Base-by-base conservation (phyloP, 805 yeast genomes). In the Lachancea mirantina region DNA sequence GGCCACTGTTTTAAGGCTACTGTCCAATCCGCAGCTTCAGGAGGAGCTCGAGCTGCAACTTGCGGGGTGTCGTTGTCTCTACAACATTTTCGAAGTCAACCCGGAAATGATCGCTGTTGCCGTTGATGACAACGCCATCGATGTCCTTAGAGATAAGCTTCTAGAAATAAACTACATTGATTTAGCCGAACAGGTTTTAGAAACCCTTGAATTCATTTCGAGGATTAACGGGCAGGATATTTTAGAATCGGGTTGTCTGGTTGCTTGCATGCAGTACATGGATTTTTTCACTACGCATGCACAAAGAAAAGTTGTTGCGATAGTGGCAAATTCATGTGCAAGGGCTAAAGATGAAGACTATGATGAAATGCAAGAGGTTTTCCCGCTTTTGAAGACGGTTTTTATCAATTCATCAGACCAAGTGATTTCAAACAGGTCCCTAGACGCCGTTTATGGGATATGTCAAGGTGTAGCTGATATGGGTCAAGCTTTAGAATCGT, bases 281-380 rank as follows among this genome's bases (percentile, higher is more conserved):
- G 97, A 92, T 52, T 89, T 89, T 50, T 81, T 89, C 55, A 83
- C 96, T 1, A 69, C 77, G 14, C 95, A 84, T 59, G 83, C 94
- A 1, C 97, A 89, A 55, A 64, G 94, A 34, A 81, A 85, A 42
- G 84, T 94, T 10, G 59, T 87, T 21, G 61, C 67, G 1, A 80
- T 83, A 22, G 80, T 81, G 11, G 79, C 92, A 3, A 78, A 80
- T 46, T 65, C 88, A 3, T 75, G 84, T 42, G 62, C 68, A 7
- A 61, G 61, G 24, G 63, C 80, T 2, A 62, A 65, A 7, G 36
- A 42, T 2, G 47, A 61, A 1, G 70, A 72, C 41, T 70, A 75
- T 30, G 58, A 58, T 3, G 61, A 64, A 28, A 60, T 84, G 6
- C 62, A 68, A 34, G 77, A 70, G 23, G 69, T 78, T 2, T 74